Evolutionary conservation across 2,329 filamentous ascomycete species (phyloP).

Genomic region (Emericellopsis cladophorae): DNA sequence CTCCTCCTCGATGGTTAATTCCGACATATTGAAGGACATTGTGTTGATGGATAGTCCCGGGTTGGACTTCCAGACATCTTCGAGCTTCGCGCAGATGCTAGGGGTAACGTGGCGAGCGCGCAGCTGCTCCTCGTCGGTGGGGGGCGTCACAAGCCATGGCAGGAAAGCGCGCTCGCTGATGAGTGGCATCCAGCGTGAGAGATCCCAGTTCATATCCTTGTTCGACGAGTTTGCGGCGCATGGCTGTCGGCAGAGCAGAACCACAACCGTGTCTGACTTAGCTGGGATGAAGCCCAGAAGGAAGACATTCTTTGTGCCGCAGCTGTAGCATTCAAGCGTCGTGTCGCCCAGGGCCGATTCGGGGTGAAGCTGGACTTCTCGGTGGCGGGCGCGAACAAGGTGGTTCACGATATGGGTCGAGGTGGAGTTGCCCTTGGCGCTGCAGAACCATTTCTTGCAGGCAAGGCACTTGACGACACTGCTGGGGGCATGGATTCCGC

Average conservation of each 20-base stretch:
- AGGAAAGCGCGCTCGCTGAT: slow-evolving; percentile 96
- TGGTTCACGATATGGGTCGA: slow-evolving; percentile 98
- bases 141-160: slow-evolving; percentile 80
- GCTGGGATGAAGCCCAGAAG: slow-evolving; percentile 95
- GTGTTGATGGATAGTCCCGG: slow-evolving; percentile 19
- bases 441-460: slow-evolving; percentile 99
- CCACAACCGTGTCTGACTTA: slow-evolving; percentile 96
- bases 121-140: slow-evolving; percentile 89
- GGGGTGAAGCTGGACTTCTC: slow-evolving; percentile 95
- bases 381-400: slow-evolving; percentile 90
- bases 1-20: slow-evolving; percentile 82
- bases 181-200: slow-evolving; percentile 90
- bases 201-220: slow-evolving; percentile 99
- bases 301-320: slow-evolving; percentile 98
- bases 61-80: slow-evolving; percentile 98
- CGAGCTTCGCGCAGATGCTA: slow-evolving; percentile 88
- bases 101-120: slow-evolving; percentile 86
- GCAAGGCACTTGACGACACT: slow-evolving; percentile 93
- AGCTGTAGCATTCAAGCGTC: slow-evolving; percentile 96
- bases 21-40: slow-evolving; percentile 49
- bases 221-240: slow-evolving; percentile 90
- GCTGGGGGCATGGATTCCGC: slow-evolving; percentile 89
- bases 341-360: slow-evolving; percentile 89
- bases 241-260: slow-evolving; percentile 89
- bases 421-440: slow-evolving; percentile 87